These are phyloP conservation scores for Biancaea sappan DNA, from an alignment of 306 rosid species.

Conservation along the genomic window DNA sequence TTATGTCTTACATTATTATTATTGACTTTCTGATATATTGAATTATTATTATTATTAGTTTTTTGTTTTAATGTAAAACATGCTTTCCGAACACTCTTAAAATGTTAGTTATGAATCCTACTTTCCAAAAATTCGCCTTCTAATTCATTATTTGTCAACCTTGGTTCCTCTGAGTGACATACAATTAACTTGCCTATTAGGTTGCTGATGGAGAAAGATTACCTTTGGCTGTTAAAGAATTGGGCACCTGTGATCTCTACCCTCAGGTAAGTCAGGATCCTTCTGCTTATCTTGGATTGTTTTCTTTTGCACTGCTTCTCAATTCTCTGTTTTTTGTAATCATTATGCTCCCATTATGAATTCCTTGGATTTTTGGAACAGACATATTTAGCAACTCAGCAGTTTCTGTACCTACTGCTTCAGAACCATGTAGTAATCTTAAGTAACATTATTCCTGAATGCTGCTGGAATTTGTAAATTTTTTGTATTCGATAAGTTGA, in stretches of 20 bases:
- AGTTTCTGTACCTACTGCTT: neutral
- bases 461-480: neutral
- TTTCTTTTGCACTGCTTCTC: neutral
- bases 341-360: neutral
- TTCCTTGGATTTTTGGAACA: neutral
- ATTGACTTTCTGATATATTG: slow-evolving; percentile 23
- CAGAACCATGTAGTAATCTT: neutral
- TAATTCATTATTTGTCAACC: slow-evolving; percentile 9
- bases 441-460: neutral
- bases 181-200: slow-evolving; percentile 50
- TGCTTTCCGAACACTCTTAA: slow-evolving; percentile 19
- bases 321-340: neutral
- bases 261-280: slow-evolving; percentile 72
- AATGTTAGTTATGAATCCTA: slow-evolving; percentile 8
- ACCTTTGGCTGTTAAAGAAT: slow-evolving; percentile 96
- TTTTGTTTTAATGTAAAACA: neutral
- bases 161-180: slow-evolving; percentile 18
- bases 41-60: too few relatives aligned
- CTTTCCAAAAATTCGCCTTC: neutral
- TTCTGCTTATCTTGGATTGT: slow-evolving; percentile 21
- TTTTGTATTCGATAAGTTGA: neutral
- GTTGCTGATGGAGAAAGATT: slow-evolving; percentile 96
- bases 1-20: slow-evolving; percentile 1
- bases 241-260: slow-evolving; percentile 98
- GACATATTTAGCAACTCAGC: neutral